These are phyloP conservation scores for Clausena lansium DNA, from an alignment of 345 rosid genomes.

Conservation along the genomic window DNA sequence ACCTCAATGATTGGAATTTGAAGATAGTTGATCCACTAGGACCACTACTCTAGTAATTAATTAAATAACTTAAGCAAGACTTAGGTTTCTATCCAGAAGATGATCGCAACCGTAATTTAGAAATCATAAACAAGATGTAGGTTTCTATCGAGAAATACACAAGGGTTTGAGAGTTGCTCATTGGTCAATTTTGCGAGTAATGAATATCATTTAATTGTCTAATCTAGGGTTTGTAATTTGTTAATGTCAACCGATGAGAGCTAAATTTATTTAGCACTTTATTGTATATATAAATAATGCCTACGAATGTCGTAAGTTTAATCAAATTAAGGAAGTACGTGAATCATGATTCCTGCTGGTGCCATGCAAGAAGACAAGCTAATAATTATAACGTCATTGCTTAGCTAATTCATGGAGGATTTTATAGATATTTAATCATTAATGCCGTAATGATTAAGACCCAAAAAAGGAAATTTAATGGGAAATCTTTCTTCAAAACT, in stretches of 20 bases:
- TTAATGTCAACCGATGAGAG: neutral
- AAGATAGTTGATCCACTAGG: neutral
- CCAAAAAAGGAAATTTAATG: neutral
- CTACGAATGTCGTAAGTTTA: neutral
- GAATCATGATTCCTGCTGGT: neutral
- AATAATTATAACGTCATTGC: conserved; percentile 13
- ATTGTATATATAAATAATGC: neutral
- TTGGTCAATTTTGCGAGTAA: neutral
- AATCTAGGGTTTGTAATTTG: neutral
- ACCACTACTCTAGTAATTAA: neutral
- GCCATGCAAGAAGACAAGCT: conserved; percentile 14
- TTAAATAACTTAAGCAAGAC: neutral
- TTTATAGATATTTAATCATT: neutral
- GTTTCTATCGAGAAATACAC: neutral
- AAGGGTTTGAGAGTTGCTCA: neutral
- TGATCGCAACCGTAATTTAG: neutral
- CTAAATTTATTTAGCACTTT: neutral
- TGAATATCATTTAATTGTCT: neutral
- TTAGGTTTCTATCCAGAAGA: neutral
- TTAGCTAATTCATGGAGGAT: conserved; percentile 8
- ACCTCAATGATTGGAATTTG: neutral
- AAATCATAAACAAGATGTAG: neutral
- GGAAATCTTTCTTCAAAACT: neutral
- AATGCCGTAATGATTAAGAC: conserved; percentile 4
- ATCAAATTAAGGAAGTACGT: neutral